Evolutionary conservation across 176 grass and related monocot genomes (phyloP).

Genomic region (Cymbopogon citratus): DNA sequence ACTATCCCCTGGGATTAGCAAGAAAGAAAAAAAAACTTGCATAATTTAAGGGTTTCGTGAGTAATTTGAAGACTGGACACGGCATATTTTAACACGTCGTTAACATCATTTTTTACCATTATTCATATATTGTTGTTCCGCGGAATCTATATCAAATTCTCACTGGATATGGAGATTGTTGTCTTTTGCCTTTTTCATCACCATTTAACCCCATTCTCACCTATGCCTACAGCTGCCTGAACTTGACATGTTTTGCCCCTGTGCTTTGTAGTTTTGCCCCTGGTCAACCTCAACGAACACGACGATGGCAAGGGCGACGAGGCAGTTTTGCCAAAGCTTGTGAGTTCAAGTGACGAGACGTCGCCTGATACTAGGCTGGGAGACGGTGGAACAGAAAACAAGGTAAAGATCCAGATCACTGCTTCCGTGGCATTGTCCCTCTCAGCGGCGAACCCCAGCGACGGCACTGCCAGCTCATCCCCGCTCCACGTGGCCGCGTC

Average conservation of each 20-base stretch:
- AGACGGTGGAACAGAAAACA: neutral
- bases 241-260: neutral
- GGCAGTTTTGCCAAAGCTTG: neutral
- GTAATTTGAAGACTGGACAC: too few species aligned
- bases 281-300: neutral
- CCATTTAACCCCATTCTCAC: neutral
- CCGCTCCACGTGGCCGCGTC: neutral
- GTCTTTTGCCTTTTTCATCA: neutral
- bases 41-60: too few species aligned
- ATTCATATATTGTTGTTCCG: too few species aligned
- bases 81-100: too few species aligned
- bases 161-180: too few species aligned
- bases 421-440: neutral
- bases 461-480: neutral
- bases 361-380: neutral
- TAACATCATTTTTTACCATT: too few species aligned
- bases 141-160: too few species aligned
- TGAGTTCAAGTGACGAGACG: conserved; percentile 17
- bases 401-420: neutral
- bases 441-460: neutral
- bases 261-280: neutral
- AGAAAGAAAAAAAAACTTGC: too few species aligned
- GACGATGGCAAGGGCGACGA: neutral
- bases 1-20: too few species aligned
- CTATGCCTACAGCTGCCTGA: too few species aligned